A percentile compares a stretch with the other conserved stretches of the same genome.
Conservation (phyloP, 2,329 filamentous ascomycete genomes). For the Diaporthe longicolla region DNA sequence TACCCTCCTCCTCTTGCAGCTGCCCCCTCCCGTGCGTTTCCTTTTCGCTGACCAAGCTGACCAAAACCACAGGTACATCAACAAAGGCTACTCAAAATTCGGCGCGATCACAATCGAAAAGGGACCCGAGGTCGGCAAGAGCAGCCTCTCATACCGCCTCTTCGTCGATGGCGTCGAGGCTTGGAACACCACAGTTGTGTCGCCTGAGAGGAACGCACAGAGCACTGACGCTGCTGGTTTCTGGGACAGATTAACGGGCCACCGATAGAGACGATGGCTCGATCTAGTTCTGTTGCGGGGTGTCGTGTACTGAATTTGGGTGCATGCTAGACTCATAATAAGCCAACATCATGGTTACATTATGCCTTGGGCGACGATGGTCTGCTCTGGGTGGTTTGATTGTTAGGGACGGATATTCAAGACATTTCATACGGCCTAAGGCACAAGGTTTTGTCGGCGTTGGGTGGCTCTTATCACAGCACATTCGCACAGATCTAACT, state of each 20-base stretch:
- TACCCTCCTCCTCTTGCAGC: neutral
- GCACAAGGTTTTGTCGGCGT: neutral
- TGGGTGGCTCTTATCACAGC: neutral
- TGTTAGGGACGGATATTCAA: neutral
- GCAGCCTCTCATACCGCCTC: constrained; percentile 82
- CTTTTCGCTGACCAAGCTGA: constrained; percentile 18
- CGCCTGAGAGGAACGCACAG: constrained; percentile 57
- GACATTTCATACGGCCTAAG: neutral
- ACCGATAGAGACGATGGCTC: constrained; percentile 14
- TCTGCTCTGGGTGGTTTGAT: neutral
- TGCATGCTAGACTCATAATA: neutral
- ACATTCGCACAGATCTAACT: neutral
- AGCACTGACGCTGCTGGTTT: constrained; percentile 52
- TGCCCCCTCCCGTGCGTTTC: neutral
- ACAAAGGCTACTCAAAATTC: constrained; percentile 91
- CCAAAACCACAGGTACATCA: constrained; percentile 72
- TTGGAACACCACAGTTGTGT: constrained; percentile 76
- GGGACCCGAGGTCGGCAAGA: constrained; percentile 74
- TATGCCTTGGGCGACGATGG: no score
- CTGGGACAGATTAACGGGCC: constrained; percentile 59
- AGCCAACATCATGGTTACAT: neutral
- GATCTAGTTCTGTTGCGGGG: neutral
- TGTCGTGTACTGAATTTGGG: neutral
- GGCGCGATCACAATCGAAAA: constrained; percentile 85
- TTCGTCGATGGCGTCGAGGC: constrained; percentile 85